Evolutionary conservation across 345 rosid genomes (phyloP).

Genomic region (Eucalyptus tenuipes): DNA sequence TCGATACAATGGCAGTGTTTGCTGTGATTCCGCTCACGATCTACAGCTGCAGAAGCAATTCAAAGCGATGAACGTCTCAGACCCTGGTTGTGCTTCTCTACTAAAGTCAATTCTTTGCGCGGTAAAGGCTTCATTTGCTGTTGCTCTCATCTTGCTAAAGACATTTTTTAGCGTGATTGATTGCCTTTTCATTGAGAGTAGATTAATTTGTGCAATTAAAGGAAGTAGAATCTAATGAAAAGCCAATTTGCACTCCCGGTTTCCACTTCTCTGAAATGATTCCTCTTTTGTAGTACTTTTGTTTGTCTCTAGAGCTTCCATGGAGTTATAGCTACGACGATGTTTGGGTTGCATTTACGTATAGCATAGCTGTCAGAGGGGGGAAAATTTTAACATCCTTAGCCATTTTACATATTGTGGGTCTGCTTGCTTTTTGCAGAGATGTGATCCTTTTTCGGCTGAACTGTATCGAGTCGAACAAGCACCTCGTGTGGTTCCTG

Average conservation of each 20-base stretch:
- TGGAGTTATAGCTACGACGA: neutral
- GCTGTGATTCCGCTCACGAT: constrained; percentile 72
- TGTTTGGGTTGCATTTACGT: neutral
- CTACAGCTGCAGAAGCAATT: constrained; percentile 48
- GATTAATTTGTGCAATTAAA: neutral
- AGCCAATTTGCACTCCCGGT: neutral
- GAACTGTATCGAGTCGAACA: constrained; percentile 41
- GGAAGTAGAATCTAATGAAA: neutral
- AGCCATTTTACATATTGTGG: neutral
- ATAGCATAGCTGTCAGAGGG: neutral
- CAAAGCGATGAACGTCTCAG: constrained; percentile 60
- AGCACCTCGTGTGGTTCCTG: constrained; percentile 45
- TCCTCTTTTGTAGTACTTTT: neutral
- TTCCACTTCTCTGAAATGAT: neutral
- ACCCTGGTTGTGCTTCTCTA: constrained; percentile 47
- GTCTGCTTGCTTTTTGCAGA: constrained; percentile 20
- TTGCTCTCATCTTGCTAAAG: neutral
- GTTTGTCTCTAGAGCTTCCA: neutral
- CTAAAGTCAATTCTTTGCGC: constrained; percentile 71
- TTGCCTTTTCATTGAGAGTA: neutral
- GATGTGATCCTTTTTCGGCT: constrained; percentile 77
- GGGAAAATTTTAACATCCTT: neutral
- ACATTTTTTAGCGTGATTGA: neutral
- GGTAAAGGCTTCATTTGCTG: constrained; percentile 23
- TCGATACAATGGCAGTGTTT: constrained; percentile 56